phyloP scores from a whole-genome alignment of 805 yeast genomes.

The Candida schatavii region DNA sequence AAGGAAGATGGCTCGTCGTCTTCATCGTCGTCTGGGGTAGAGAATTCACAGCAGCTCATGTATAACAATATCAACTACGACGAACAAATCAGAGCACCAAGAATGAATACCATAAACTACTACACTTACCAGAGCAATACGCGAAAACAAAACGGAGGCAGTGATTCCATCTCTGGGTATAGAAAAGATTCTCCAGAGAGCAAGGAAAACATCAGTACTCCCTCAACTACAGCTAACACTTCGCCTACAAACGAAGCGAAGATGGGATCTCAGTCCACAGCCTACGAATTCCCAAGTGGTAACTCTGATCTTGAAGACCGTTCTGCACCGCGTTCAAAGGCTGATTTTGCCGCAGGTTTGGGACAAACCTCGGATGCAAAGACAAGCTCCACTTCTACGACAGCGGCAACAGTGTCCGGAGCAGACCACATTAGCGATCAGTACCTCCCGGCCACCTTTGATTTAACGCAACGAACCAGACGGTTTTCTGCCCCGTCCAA shows the following conservation, averaged over 20 bases:
- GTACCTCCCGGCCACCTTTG: conserved; percentile 48
- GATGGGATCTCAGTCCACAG: not conserved
- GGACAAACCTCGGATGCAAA: not conserved
- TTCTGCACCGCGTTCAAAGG: not conserved
- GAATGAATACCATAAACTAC: conserved; percentile 40
- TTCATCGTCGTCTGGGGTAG: not conserved
- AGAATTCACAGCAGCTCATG: not conserved
- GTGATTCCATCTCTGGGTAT: conserved; percentile 1
- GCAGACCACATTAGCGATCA: conserved; percentile 3
- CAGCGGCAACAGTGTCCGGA: not conserved
- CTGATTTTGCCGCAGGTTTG: not conserved
- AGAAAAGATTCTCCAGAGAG: conserved; percentile 1
- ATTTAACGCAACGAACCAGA: conserved; percentile 38
- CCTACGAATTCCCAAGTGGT: not conserved
- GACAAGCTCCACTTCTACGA: not conserved
- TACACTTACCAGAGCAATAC: conserved; percentile 16
- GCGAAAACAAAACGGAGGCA: conserved; percentile 2
- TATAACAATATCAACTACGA: conserved; percentile 39
- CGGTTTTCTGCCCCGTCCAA: conserved; percentile 26
- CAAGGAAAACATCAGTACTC: conserved; percentile 1
- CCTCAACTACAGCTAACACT: conserved; percentile 1
- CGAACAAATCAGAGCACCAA: conserved; percentile 54
- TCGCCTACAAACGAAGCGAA: not conserved
- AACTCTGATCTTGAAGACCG: not conserved
- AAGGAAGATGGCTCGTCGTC: too few species aligned